Evolutionary conservation across 1,284 basidiomycete species (phyloP).

Genomic region (Butyriboletus appendiculatus): DNA sequence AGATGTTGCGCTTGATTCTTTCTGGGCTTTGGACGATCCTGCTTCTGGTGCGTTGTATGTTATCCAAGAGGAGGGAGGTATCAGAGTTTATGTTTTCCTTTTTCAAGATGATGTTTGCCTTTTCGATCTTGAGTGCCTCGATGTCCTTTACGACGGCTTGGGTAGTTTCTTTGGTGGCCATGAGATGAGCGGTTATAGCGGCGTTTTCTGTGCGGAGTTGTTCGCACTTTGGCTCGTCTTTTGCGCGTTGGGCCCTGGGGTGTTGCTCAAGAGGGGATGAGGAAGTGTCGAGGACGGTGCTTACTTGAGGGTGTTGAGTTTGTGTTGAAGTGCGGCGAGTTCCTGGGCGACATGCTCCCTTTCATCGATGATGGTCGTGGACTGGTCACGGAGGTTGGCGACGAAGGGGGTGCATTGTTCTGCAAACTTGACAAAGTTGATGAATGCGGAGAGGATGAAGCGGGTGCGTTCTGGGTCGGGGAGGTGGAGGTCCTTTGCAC

Average conservation of each 20-base stretch:
- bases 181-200: slow-evolving; percentile 60
- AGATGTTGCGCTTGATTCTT: slow-evolving; percentile 77
- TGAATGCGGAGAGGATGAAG: slow-evolving; percentile 79
- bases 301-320: slow-evolving; percentile 65
- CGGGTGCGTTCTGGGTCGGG: slow-evolving; percentile 76
- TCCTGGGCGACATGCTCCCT: slow-evolving; percentile 54
- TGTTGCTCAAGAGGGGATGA: neutral
- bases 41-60: slow-evolving; percentile 59
- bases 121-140: slow-evolving; percentile 70
- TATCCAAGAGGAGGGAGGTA: slow-evolving; percentile 56
- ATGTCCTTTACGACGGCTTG: slow-evolving; percentile 55
- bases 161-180: slow-evolving; percentile 68
- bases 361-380: slow-evolving; percentile 56
- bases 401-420: slow-evolving; percentile 69
- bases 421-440: slow-evolving; percentile 92
- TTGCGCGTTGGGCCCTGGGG: slow-evolving; percentile 61
- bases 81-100: slow-evolving; percentile 66
- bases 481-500: slow-evolving; percentile 67
- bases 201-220: slow-evolving; percentile 62
- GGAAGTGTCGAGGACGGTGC: slow-evolving; percentile 24
- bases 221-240: slow-evolving; percentile 72
- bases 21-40: slow-evolving; percentile 89
- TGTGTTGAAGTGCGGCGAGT: slow-evolving; percentile 51
- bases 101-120: slow-evolving; percentile 54
- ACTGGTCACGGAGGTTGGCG: slow-evolving; percentile 57